These are phyloP conservation scores for Mycena latifolia DNA, from an alignment of 768 basidiomycete genomes.

Conservation along the genomic window DNA sequence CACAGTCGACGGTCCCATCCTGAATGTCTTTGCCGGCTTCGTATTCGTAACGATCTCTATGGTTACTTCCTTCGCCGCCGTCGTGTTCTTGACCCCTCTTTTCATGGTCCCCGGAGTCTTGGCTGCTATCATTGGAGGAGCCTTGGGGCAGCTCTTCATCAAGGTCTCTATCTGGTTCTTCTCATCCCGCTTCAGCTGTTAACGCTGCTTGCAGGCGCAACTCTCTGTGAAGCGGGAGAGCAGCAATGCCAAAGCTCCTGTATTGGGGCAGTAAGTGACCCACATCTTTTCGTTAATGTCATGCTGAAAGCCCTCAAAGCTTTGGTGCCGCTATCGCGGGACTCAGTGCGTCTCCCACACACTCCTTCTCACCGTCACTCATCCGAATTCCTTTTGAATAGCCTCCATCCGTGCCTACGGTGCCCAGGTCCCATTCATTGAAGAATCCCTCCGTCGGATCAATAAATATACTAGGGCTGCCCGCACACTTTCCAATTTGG, in stretches of 20 bases:
- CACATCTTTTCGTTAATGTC: conserved; percentile 42
- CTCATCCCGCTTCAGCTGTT: not conserved
- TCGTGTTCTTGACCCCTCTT: conserved; percentile 43
- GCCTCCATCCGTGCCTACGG: conserved; percentile 63
- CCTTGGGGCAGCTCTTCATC: conserved; percentile 44
- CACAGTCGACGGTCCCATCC: conserved; percentile 33
- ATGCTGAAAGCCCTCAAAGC: conserved; percentile 26
- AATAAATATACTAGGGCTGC: conserved; percentile 53
- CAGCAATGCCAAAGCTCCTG: conserved; percentile 41
- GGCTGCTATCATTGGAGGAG: conserved; percentile 46
- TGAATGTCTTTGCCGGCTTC: conserved; percentile 34
- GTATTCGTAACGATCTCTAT: conserved; percentile 29
- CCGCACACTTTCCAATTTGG: conserved; percentile 52
- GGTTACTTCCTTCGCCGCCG: conserved; percentile 45
- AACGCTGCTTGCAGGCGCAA: conserved; percentile 28
- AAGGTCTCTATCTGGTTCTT: conserved; percentile 10
- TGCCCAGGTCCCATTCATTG: conserved; percentile 53
- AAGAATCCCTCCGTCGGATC: conserved; percentile 52
- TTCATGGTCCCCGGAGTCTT: conserved; percentile 48
- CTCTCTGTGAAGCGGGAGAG: conserved; percentile 44
- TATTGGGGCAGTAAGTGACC: conserved; percentile 50
- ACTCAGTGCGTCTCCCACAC: conserved; percentile 39
- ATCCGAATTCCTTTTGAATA: conserved; percentile 2
- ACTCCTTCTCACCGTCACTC: not conserved
- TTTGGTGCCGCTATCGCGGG: conserved; percentile 64